phyloP scores from a whole-genome alignment of 2,329 filamentous ascomycete genomes.

The Scortechinia acanthostroma region DNA sequence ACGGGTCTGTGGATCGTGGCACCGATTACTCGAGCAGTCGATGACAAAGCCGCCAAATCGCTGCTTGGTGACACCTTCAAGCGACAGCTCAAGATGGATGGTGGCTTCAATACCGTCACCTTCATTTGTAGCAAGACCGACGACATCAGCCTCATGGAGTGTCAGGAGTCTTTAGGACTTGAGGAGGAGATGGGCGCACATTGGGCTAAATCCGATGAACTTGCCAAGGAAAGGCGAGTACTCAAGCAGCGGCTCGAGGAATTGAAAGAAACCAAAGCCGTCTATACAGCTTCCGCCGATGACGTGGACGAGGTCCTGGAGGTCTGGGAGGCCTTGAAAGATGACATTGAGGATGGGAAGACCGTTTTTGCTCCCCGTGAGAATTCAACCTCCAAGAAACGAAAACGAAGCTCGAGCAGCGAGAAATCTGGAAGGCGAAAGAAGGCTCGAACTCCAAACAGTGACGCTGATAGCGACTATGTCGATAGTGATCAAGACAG shows the following conservation, averaged over 20 bases:
- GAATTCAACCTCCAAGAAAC: neutral
- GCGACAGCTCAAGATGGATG: slow-evolving; percentile 50
- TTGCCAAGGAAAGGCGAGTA: slow-evolving; percentile 22
- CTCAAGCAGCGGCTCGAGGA: slow-evolving; percentile 24
- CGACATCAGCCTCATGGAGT: slow-evolving; percentile 37
- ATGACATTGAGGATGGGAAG: neutral
- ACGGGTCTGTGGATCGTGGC: slow-evolving; percentile 55
- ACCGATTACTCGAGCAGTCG: slow-evolving; percentile 50
- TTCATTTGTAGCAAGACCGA: slow-evolving; percentile 61
- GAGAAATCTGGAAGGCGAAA: no score
- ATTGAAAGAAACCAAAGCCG: slow-evolving; percentile 8
- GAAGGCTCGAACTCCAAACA: no score
- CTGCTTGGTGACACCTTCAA: slow-evolving; percentile 49
- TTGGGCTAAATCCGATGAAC: slow-evolving; percentile 16
- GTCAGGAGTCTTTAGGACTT: slow-evolving; percentile 29
- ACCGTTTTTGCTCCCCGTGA: neutral
- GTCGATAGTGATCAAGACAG: no score
- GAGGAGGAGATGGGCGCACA: slow-evolving; percentile 33
- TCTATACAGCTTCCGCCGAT: neutral
- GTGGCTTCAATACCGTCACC: slow-evolving; percentile 40
- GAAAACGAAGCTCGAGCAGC: no score
- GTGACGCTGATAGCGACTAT: no score
- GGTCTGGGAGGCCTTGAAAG: neutral
- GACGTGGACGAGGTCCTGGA: neutral
- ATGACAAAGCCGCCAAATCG: slow-evolving; percentile 48